A percentile compares a stretch with the other conserved stretches of the same genome.
Evolutionary conservation across 2,329 filamentous ascomycete genomes (phyloP).

Genomic region (Dactylellina sp.): DNA sequence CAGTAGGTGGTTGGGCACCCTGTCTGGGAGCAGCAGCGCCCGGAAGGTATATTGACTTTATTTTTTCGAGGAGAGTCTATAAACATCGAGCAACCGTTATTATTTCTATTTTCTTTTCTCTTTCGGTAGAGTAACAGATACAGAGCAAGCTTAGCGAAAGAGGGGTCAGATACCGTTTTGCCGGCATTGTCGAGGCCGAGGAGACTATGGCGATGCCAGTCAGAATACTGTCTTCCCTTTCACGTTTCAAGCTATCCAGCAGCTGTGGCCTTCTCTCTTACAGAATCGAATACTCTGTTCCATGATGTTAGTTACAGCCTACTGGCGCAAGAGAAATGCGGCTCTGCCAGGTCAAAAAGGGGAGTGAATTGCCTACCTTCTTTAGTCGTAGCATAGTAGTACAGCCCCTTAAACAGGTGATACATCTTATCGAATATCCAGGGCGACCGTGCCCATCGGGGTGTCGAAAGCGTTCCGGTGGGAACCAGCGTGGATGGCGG

Average conservation of each 20-base stretch:
- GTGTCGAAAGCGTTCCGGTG: background rate
- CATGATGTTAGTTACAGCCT: slow-evolving; percentile 20
- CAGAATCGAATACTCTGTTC: slow-evolving; percentile 91
- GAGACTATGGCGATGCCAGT: slow-evolving; percentile 65
- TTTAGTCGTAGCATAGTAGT: slow-evolving; percentile 95
- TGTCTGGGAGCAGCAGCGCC: slow-evolving; percentile 72
- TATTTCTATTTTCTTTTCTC: slow-evolving; percentile 2
- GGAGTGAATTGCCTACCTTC: slow-evolving; percentile 70
- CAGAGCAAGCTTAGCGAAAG: background rate
- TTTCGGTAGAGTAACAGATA: background rate
- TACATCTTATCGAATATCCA: slow-evolving; percentile 73
- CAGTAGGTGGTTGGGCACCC: slow-evolving; percentile 87
- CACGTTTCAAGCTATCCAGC: background rate
- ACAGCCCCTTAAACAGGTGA: slow-evolving; percentile 93
- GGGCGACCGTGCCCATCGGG: slow-evolving; percentile 37
- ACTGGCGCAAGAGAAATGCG: slow-evolving; percentile 5
- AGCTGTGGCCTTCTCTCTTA: slow-evolving; percentile 7
- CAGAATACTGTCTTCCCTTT: background rate
- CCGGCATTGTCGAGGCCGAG: slow-evolving; percentile 98
- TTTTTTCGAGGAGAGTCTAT: slow-evolving; percentile 88
- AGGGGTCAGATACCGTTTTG: slow-evolving; percentile 72
- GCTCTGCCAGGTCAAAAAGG: slow-evolving; percentile 1
- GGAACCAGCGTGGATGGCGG: background rate
- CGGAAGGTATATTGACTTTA: slow-evolving; percentile 85
- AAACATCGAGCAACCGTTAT: background rate